Evolutionary conservation across 1,284 basidiomycete genomes (phyloP).

Genomic region (Cystobasidiaceae sp.): DNA sequence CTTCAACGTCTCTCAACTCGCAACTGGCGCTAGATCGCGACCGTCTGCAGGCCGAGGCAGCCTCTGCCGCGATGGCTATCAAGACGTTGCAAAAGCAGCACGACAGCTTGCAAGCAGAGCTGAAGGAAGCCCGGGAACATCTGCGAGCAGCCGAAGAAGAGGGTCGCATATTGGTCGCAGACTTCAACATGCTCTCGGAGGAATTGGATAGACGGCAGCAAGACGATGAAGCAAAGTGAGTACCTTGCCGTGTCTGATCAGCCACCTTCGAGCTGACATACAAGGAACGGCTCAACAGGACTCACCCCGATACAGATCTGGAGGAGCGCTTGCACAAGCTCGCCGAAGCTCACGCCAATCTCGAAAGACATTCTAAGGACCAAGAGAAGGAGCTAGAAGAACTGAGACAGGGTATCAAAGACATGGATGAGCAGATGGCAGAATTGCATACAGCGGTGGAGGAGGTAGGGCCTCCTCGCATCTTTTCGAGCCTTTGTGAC

Average conservation of each 20-base stretch:
- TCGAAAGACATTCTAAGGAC: background rate
- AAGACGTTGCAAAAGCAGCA: background rate
- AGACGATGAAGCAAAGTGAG: conserved; percentile 18
- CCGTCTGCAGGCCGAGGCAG: too few relatives aligned
- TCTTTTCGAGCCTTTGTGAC: background rate
- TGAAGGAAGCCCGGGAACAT: background rate
- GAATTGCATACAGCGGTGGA: conserved; percentile 15
- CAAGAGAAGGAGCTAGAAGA: background rate
- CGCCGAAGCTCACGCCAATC: background rate
- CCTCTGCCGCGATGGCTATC: background rate
- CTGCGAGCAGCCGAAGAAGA: conserved; percentile 19
- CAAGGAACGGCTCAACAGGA: too few relatives aligned
- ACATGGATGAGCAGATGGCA: background rate
- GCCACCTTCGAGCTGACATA: background rate
- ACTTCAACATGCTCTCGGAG: conserved; percentile 24
- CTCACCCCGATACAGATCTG: too few relatives aligned
- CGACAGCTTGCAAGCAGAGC: background rate
- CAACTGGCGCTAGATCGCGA: background rate
- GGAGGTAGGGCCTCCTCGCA: background rate
- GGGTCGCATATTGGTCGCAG: conserved; percentile 18
- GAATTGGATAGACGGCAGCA: conserved; percentile 12
- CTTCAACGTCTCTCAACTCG: background rate
- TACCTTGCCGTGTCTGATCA: background rate
- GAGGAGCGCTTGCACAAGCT: background rate
- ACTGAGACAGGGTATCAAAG: background rate